Base-by-base conservation (phyloP, 768 basidiomycete genomes). In the Epithele typhae region DNA sequence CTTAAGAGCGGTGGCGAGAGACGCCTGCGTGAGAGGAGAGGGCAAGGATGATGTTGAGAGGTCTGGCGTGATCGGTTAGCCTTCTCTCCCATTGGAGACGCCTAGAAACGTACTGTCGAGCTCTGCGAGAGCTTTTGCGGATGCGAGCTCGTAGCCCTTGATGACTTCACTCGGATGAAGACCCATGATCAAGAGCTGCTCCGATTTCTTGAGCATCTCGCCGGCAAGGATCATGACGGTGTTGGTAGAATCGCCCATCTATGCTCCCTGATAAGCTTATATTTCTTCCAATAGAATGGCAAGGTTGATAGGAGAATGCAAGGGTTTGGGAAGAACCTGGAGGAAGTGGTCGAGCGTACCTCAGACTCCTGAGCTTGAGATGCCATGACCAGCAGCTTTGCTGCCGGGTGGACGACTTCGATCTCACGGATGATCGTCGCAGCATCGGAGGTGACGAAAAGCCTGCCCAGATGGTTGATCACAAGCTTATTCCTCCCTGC, bases 351-450 rank as follows among this genome's bases (percentile, higher is more conserved):
- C 17, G 15, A 67, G 66, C 79, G 51, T 48, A 92, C 93, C 79
- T 98, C 95, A 0, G 83, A 66, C 64, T 97, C 96, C 64, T 98
- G 96, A 11, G 95, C 90, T 61, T 97, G 93, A 22, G 89, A 91
- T 22, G 93, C 92, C 92, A 97, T 96, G 12, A 97, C 95, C n/a
- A 98, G 71, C n/a, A 99, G 74, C 64, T 98, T 99, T 25, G 94
- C 96, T 5, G 95, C 96, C 1, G 96, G 96, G 67, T 99, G 96
- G 14, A 98, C 92, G 46, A 99, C 92, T 63, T 99, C 96, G 62
- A 98, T 84, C 71, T 99, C 96, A 54, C 87, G 79, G 60, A 99
- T 92, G 68, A 99, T 98, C 48, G 95, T 98, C 11, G 96, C 96
- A 9, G 96, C 95, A 79, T 99, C 95, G 38, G 92, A 95, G 25